A percentile compares a stretch with the other conserved stretches of the same genome.
These are phyloP conservation scores for Dothiorella sarmentorum DNA, from an alignment of 2,329 filamentous ascomycete species.

Conservation along the genomic window DNA sequence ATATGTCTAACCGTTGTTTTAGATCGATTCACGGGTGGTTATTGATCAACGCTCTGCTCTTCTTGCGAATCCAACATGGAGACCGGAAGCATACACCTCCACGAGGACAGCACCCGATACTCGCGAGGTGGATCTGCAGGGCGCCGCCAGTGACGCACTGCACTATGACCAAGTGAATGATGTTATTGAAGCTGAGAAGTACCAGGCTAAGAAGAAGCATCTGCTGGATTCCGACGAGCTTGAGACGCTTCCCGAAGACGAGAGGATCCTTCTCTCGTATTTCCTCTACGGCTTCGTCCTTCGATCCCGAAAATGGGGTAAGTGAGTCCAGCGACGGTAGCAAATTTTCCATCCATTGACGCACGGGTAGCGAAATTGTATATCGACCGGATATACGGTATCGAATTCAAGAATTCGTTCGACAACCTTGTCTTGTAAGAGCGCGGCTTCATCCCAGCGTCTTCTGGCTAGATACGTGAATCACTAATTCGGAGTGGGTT, in stretches of 20 bases:
- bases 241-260: neutral
- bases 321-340: too few species aligned
- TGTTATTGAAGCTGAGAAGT: neutral
- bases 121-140: neutral
- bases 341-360: too few species aligned
- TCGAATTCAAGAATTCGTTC: neutral
- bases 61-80: neutral
- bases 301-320: neutral
- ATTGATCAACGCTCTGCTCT: neutral
- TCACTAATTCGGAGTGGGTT: neutral
- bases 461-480: too few species aligned
- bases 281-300: neutral
- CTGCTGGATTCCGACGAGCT: neutral
- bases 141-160: rapidly evolving
- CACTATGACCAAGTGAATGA: neutral
- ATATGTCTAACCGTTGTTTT: neutral
- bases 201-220: neutral
- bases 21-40: neutral
- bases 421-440: neutral
- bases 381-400: neutral
- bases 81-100: neutral
- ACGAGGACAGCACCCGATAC: neutral
- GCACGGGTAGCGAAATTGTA: neutral
- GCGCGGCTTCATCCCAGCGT: too few species aligned
- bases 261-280: neutral